These are phyloP conservation scores for Epicoccum sorghinum DNA, from an alignment of 2,329 filamentous ascomycete genomes.

Conservation along the genomic window DNA sequence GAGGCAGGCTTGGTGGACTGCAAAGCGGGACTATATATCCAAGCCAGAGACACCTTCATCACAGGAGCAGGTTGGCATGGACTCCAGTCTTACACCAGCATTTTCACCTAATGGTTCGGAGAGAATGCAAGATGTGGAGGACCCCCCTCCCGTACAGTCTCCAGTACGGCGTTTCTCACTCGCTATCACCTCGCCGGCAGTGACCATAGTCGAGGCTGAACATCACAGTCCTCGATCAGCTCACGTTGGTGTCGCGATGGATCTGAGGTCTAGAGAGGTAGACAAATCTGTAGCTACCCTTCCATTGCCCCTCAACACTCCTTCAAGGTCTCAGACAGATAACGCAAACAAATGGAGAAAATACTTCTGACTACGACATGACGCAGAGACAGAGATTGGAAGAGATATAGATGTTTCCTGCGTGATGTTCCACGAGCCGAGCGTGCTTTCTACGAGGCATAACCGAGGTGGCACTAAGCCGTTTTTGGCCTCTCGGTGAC, in stretches of 20 bases:
- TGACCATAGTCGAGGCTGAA: too few species aligned
- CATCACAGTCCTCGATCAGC: too few species aligned
- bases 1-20: conserved; percentile 22
- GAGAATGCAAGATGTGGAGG: neutral
- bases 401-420: too few species aligned
- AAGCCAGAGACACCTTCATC: neutral
- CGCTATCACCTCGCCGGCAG: neutral
- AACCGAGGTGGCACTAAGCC: too few species aligned
- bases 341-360: neutral
- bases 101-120: neutral
- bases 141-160: neutral
- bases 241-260: too few species aligned
- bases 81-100: neutral
- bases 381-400: neutral
- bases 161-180: neutral
- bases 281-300: neutral
- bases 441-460: too few species aligned
- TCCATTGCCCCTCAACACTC: neutral
- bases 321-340: too few species aligned
- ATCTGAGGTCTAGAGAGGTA: neutral
- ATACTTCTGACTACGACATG: neutral
- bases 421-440: too few species aligned
- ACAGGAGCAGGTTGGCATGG: neutral
- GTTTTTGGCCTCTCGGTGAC: too few species aligned
- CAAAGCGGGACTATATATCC: conserved; percentile 4